phyloP scores from a whole-genome alignment of 1,284 basidiomycete genomes.

The Ceratorhiza oryzae-sativae region DNA sequence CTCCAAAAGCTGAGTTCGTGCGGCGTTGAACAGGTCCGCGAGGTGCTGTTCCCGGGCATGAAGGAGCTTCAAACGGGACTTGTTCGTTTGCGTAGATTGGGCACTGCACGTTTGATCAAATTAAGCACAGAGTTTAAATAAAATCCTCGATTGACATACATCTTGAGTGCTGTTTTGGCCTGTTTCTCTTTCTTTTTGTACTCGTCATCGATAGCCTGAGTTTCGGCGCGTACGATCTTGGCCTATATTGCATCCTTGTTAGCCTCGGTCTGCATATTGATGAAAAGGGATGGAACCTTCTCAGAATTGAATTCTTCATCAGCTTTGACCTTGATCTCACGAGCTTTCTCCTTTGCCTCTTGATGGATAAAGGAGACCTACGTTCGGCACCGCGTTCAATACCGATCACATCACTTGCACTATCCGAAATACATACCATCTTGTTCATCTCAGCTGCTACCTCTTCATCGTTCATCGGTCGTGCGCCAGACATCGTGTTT shows the following conservation, averaged over 20 bases:
- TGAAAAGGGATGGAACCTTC: conserved; percentile 64
- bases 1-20: conserved; percentile 68
- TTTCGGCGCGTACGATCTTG: conserved; percentile 94
- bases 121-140: too few species aligned
- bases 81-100: conserved; percentile 96
- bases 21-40: conserved; percentile 84
- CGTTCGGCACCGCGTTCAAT: neutral
- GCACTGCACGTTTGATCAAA: conserved; percentile 68
- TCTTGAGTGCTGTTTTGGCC: conserved; percentile 91
- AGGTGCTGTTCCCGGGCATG: conserved; percentile 93
- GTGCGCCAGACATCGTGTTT: conserved; percentile 57
- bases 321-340: conserved; percentile 96
- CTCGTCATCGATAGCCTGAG: conserved; percentile 87
- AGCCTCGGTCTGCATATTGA: neutral
- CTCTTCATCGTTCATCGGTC: conserved; percentile 93
- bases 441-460: conserved; percentile 98
- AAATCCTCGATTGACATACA: conserved; percentile 66
- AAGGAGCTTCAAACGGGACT: conserved; percentile 89
- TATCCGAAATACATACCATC: conserved; percentile 71
- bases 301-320: conserved; percentile 98
- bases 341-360: conserved; percentile 93
- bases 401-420: conserved; percentile 3
- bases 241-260: conserved; percentile 61
- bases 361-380: conserved; percentile 97
- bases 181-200: conserved; percentile 95